Conservation (phyloP, 352 stramenopile species). For the Globisporangium heterothallicum region DNA sequence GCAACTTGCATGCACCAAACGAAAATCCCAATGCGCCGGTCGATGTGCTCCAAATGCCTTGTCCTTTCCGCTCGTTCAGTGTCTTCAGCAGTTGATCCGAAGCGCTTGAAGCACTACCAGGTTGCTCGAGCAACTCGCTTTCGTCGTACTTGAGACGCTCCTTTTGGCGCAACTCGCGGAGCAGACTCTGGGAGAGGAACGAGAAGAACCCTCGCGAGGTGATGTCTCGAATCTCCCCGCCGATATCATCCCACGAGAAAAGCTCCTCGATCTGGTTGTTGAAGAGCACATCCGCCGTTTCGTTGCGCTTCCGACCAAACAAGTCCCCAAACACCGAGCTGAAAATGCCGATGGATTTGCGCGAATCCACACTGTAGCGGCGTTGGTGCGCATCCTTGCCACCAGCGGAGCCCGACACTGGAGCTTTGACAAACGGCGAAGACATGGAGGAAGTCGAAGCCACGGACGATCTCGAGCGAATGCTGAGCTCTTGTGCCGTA, state of each 20-base stretch:
- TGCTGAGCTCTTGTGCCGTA: neutral
- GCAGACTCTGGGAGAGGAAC: conserved; percentile 36
- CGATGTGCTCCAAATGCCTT: conserved; percentile 65
- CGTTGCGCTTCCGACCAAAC: conserved; percentile 53
- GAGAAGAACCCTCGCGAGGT: conserved; percentile 67
- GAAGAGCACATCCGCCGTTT: conserved; percentile 40
- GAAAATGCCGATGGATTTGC: conserved; percentile 44
- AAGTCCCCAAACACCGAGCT: conserved; percentile 63
- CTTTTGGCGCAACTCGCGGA: conserved; percentile 32
- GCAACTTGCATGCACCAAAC: conserved; percentile 54
- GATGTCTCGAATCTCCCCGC: conserved; percentile 49
- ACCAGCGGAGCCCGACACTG: conserved; percentile 11
- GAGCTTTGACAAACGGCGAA: neutral
- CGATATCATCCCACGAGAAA: conserved; percentile 70
- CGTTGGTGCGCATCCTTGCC: conserved; percentile 13
- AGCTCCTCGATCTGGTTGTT: conserved; percentile 40
- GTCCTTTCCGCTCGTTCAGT: conserved; percentile 35
- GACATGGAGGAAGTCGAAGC: neutral
- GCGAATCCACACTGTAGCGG: conserved; percentile 54
- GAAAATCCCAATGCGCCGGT: conserved; percentile 47
- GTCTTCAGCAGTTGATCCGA: conserved; percentile 9
- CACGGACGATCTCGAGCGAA: conserved; percentile 7
- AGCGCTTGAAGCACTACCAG: neutral
- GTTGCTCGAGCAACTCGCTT: conserved; percentile 17
- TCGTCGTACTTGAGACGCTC: conserved; percentile 17